Evolutionary conservation across 2,329 filamentous ascomycete genomes (phyloP).

Genomic region (Aspergillus sojae): DNA sequence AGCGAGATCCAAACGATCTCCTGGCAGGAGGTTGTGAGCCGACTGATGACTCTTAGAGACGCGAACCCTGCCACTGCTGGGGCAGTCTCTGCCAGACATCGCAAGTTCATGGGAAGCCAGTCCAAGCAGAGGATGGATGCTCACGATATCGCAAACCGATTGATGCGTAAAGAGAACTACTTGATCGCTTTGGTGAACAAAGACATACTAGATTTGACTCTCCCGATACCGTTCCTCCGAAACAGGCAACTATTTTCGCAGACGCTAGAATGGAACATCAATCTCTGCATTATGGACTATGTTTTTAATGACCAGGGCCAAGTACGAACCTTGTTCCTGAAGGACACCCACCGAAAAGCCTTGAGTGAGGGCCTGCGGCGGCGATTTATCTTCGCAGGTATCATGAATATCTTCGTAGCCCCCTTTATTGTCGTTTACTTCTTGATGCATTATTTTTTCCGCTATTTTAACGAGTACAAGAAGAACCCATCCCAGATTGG

Average conservation of each 20-base stretch:
- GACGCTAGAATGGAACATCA: slow-evolving; percentile 88
- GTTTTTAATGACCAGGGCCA: slow-evolving; percentile 90
- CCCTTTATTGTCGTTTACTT: slow-evolving; percentile 88
- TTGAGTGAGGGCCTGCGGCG: slow-evolving; percentile 76
- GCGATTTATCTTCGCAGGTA: slow-evolving; percentile 78
- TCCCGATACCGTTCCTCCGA: slow-evolving; percentile 81
- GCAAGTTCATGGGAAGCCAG: slow-evolving; percentile 72
- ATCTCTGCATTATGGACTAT: slow-evolving; percentile 88
- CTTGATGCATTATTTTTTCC: slow-evolving; percentile 87
- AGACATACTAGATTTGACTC: slow-evolving; percentile 82
- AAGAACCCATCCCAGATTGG: slow-evolving; percentile 86
- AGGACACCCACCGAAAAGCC: slow-evolving; percentile 75
- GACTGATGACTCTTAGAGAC: slow-evolving; percentile 81
- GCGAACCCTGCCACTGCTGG: slow-evolving; percentile 81
- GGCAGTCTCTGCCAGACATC: slow-evolving; percentile 60
- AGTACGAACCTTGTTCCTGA: slow-evolving; percentile 82
- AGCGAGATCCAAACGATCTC: slow-evolving; percentile 91
- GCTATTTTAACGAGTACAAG: slow-evolving; percentile 96
- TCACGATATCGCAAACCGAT: slow-evolving; percentile 91
- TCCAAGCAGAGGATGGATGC: slow-evolving; percentile 94
- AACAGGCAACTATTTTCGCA: slow-evolving; percentile 82
- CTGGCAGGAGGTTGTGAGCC: slow-evolving; percentile 87
- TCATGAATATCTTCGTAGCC: slow-evolving; percentile 83
- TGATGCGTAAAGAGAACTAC: slow-evolving; percentile 97
- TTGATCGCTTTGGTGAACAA: slow-evolving; percentile 97